phyloP scores from a whole-genome alignment of 2,329 filamentous ascomycete genomes.

The Talaromyces sp. region DNA sequence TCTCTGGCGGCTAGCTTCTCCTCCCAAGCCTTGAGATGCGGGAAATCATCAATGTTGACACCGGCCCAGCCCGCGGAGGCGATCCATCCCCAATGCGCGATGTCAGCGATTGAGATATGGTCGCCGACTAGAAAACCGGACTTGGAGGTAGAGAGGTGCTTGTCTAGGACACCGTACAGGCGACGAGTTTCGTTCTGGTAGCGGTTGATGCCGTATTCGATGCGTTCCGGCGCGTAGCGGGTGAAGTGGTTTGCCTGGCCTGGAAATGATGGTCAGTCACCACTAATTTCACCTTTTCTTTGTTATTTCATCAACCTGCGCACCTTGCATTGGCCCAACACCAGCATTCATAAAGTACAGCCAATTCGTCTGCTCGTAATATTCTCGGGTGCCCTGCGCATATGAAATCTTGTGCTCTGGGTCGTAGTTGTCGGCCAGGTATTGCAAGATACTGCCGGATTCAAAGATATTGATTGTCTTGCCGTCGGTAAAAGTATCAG shows the following conservation, averaged over 20 bases:
- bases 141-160: conserved; percentile 56
- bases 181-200: conserved; percentile 82
- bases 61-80: conserved; percentile 57
- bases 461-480: conserved; percentile 74
- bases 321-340: conserved; percentile 72
- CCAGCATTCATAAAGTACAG: conserved; percentile 74
- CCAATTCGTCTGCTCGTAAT: conserved; percentile 79
- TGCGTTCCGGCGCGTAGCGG: conserved; percentile 76
- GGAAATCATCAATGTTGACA: conserved; percentile 70
- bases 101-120: conserved; percentile 60
- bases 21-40: conserved; percentile 72
- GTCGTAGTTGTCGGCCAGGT: conserved; percentile 79
- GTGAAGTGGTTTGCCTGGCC: conserved; percentile 77
- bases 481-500: conserved; percentile 72
- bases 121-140: conserved; percentile 52
- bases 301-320: too few species aligned
- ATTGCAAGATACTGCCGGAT: conserved; percentile 40
- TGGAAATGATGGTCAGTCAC: background rate
- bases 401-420: conserved; percentile 78
- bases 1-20: conserved; percentile 65
- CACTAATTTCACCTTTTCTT: background rate
- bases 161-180: conserved; percentile 73
- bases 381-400: conserved; percentile 65
- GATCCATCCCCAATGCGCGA: conserved; percentile 78
- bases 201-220: conserved; percentile 75